phyloP scores from a whole-genome alignment of 2,329 filamentous ascomycete species.

The Neofusicoccum laricinum region DNA sequence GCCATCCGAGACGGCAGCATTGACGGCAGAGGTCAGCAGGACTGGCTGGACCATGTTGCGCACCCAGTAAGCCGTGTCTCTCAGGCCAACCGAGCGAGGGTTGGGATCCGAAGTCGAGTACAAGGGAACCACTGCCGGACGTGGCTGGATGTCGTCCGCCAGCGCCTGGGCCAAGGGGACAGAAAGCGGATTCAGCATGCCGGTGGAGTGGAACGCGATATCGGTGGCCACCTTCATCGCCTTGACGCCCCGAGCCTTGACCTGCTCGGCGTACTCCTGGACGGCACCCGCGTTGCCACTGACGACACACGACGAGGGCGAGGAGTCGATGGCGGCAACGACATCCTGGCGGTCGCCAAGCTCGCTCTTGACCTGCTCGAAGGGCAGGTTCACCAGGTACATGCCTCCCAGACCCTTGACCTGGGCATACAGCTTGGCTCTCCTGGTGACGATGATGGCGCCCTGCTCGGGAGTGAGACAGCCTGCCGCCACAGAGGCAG shows the following conservation, averaged over 20 bases:
- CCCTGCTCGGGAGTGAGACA: slow-evolving; percentile 34
- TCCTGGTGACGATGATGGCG: slow-evolving; percentile 31
- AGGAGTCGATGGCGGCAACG: slow-evolving; percentile 35
- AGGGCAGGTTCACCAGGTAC: slow-evolving; percentile 32
- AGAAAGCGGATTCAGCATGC: slow-evolving; percentile 30
- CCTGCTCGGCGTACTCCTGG: slow-evolving; percentile 20
- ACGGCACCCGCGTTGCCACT: slow-evolving; percentile 26
- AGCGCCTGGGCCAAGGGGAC: slow-evolving; percentile 28
- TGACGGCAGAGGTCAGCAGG: slow-evolving; percentile 34
- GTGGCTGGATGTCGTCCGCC: slow-evolving; percentile 22
- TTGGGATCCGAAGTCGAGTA: slow-evolving; percentile 36
- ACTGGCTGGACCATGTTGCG: slow-evolving; percentile 41
- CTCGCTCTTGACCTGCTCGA: slow-evolving; percentile 25
- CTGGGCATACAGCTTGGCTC: slow-evolving; percentile 31
- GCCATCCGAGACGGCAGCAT: slow-evolving; percentile 37
- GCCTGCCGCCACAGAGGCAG: slow-evolving; percentile 36
- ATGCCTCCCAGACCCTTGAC: slow-evolving; percentile 32
- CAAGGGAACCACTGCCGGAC: slow-evolving; percentile 22
- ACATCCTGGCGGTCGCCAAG: slow-evolving; percentile 26
- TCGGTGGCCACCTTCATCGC: slow-evolving; percentile 38
- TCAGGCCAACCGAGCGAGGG: slow-evolving; percentile 22
- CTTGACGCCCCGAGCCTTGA: slow-evolving; percentile 28
- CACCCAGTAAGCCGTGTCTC: slow-evolving; percentile 37
- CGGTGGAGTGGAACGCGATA: slow-evolving; percentile 41
- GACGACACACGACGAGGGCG: slow-evolving; percentile 36